Conservation (phyloP, 192 early-diverging fungal species). For the Pecoramyces ruminantium region DNA sequence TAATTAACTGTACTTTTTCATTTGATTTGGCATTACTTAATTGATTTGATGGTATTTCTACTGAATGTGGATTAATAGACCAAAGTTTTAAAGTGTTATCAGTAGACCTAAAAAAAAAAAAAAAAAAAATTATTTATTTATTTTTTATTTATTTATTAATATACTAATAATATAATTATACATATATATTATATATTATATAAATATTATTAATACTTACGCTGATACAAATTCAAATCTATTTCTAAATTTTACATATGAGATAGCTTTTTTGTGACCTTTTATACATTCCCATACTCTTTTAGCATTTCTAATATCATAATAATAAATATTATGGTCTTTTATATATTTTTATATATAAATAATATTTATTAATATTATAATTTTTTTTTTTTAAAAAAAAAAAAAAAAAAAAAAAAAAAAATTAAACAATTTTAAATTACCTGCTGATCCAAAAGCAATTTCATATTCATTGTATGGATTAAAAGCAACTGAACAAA, state of each 20-base stretch:
- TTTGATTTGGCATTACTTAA: background rate
- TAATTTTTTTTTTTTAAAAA: background rate
- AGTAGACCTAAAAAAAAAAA: conserved; percentile 35
- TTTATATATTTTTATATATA: conserved; percentile 1
- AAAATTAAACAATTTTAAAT: background rate
- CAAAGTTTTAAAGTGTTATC: conserved; percentile 84
- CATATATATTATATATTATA: no score
- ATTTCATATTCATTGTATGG: conserved; percentile 53
- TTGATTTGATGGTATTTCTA: background rate
- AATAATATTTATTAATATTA: background rate
- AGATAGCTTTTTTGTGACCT: conserved; percentile 86
- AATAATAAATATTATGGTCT: conserved; percentile 86
- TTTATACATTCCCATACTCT: conserved; percentile 53
- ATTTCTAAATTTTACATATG: conserved; percentile 74
- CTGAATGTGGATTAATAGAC: conserved; percentile 22
- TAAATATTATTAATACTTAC: conserved; percentile 3
- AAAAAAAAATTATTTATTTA: no score
- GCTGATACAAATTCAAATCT: conserved; percentile 69
- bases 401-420: conserved; percentile 1
- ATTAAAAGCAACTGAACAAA: conserved; percentile 88
- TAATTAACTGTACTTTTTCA: conserved; percentile 17
- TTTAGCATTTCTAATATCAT: conserved; percentile 61
- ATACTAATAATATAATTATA: no score
- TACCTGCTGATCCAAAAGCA: conserved; percentile 76
- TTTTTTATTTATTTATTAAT: no score